phyloP scores from a whole-genome alignment of 2,329 filamentous ascomycete genomes.

The Trichoderma arundinaceum region DNA sequence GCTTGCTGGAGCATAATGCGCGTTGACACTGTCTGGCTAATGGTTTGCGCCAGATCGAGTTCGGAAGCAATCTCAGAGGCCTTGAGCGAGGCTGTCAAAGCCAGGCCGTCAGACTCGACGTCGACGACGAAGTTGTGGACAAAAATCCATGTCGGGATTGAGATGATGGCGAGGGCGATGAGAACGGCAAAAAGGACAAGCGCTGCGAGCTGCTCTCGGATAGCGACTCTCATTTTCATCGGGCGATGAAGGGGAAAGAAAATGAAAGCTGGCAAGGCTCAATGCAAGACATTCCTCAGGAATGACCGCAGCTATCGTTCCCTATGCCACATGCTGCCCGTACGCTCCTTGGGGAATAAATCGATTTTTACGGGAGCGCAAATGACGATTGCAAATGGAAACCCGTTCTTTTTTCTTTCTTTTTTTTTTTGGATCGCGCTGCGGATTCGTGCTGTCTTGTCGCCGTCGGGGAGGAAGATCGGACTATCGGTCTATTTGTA shows the following conservation, averaged over 20 bases:
- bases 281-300: conserved; percentile 17
- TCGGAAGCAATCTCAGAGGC: conserved; percentile 80
- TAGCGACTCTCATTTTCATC: conserved; percentile 76
- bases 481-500: neutral
- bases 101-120: conserved; percentile 65
- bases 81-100: conserved; percentile 84
- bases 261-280: conserved; percentile 15
- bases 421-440: neutral
- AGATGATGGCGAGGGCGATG: conserved; percentile 75
- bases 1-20: conserved; percentile 64
- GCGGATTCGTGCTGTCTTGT: neutral
- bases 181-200: conserved; percentile 79
- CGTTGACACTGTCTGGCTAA: conserved; percentile 73
- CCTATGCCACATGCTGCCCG: conserved; percentile 19
- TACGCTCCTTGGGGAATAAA: neutral
- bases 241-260: conserved; percentile 2
- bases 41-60: conserved; percentile 78
- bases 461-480: neutral
- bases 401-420: neutral
- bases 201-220: conserved; percentile 83
- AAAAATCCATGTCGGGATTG: conserved; percentile 74
- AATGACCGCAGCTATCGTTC: conserved; percentile 15
- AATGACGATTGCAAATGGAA: neutral
- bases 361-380: neutral
- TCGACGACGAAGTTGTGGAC: conserved; percentile 60